These are phyloP conservation scores for Botrytis sinoallii DNA, from an alignment of 2,329 filamentous ascomycete genomes.

Conservation along the genomic window DNA sequence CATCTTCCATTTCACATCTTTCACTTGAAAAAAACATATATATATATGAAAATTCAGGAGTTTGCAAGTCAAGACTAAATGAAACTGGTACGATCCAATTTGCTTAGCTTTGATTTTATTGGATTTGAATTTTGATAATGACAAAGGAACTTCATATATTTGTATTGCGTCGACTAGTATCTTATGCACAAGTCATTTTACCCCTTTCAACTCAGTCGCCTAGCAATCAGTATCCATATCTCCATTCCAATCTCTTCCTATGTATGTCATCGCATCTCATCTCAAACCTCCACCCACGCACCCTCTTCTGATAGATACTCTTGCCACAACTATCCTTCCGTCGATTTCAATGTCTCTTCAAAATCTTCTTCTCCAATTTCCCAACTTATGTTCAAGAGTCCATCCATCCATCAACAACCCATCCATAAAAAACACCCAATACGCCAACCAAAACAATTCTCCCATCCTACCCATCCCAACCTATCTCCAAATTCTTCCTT, in stretches of 20 bases:
- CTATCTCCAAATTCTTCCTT: neutral
- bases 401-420: neutral
- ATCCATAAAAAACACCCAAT: constrained; percentile 7
- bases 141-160: constrained; percentile 19
- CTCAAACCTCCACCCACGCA: neutral
- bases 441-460: neutral
- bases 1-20: neutral
- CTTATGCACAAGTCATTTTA: constrained; percentile 6
- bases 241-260: constrained; percentile 7
- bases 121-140: neutral
- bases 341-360: neutral
- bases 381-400: constrained; percentile 8
- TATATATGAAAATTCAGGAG: neutral
- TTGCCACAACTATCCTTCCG: neutral
- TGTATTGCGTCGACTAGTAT: constrained; percentile 12
- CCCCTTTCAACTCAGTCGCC: neutral
- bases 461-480: constrained; percentile 8
- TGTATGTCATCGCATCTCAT: neutral
- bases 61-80: too few relatives aligned
- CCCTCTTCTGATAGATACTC: neutral
- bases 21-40: neutral
- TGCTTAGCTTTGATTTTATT: neutral
- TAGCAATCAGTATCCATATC: neutral
- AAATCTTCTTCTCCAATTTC: neutral
- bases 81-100: neutral